Evolutionary conservation across 1,284 basidiomycete genomes (phyloP).

Genomic region (Rugiboletus extremiorientalis): DNA sequence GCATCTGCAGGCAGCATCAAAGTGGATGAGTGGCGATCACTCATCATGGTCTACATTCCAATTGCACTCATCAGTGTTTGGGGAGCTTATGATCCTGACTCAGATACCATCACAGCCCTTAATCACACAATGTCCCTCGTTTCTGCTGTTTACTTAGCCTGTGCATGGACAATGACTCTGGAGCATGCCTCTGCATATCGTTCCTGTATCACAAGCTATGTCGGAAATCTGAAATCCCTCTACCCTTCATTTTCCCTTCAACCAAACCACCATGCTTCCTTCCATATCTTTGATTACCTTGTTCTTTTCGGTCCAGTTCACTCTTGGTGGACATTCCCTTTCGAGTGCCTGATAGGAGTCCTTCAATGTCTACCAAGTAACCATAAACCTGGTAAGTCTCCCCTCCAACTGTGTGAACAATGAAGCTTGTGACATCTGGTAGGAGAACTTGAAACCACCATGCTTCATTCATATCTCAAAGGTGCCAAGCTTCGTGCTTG

Average conservation of each 20-base stretch:
- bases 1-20: too few relatives aligned
- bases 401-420: too few relatives aligned
- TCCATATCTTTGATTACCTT: slow-evolving; percentile 36
- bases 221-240: slow-evolving; percentile 4
- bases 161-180: background rate
- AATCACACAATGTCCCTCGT: slow-evolving; percentile 18
- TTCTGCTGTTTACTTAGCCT: slow-evolving; percentile 9
- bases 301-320: slow-evolving; percentile 38
- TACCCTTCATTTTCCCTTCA: slow-evolving; percentile 20
- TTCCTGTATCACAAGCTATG: slow-evolving; percentile 1
- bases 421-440: too few relatives aligned
- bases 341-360: slow-evolving; percentile 35
- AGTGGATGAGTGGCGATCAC: too few relatives aligned
- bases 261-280: slow-evolving; percentile 34
- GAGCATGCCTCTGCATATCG: background rate
- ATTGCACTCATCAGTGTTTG: slow-evolving; percentile 28
- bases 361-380: slow-evolving; percentile 38
- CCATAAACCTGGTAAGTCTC: slow-evolving; percentile 31
- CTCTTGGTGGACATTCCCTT: slow-evolving; percentile 34
- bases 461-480: too few relatives aligned
- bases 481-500: too few relatives aligned
- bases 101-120: background rate
- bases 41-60: slow-evolving; percentile 34
- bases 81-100: background rate
- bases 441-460: too few relatives aligned